Percentiles rank a stretch among this genome's conserved stretches.
phyloP scores from a whole-genome alignment of 495 filamentous ascomycete species.

The Bathelium albidoporum region DNA sequence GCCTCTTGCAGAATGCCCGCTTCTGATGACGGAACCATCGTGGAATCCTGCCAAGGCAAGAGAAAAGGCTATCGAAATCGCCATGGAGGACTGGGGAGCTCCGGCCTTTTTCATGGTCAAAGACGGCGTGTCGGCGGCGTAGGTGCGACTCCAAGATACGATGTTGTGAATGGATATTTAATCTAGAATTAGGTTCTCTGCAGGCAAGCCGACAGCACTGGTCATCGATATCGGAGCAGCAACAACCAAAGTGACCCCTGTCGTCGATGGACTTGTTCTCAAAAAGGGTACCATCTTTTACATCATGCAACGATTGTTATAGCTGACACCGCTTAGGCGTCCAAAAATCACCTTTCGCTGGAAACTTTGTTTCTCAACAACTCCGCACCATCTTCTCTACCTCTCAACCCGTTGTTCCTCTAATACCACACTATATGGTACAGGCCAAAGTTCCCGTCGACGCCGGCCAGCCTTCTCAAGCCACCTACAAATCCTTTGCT shows the following conservation, averaged over 20 bases:
- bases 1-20: constrained; percentile 73
- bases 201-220: constrained; percentile 83
- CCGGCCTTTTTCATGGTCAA: constrained; percentile 86
- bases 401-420: constrained; percentile 64
- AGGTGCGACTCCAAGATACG: constrained; percentile 28
- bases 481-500: constrained; percentile 54
- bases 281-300: constrained; percentile 45
- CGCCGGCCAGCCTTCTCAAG: constrained; percentile 69
- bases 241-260: constrained; percentile 78
- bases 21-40: constrained; percentile 87
- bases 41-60: constrained; percentile 83
- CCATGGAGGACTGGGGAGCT: constrained; percentile 89
- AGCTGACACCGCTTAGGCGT: constrained; percentile 40
- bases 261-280: constrained; percentile 89
- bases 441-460: constrained; percentile 80
- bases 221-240: constrained; percentile 89
- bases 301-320: constrained; percentile 15
- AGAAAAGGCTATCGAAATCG: constrained; percentile 86
- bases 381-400: constrained; percentile 68
- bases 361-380: constrained; percentile 81
- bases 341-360: constrained; percentile 71
- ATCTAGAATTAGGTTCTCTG: constrained; percentile 54
- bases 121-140: constrained; percentile 55
- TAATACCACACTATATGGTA: constrained; percentile 80
- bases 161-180: constrained; percentile 4